A percentile compares a stretch with the other conserved stretches of the same genome.
Conservation (phyloP, 2,329 filamentous ascomycete species). For the Canariomyces notabilis region DNA sequence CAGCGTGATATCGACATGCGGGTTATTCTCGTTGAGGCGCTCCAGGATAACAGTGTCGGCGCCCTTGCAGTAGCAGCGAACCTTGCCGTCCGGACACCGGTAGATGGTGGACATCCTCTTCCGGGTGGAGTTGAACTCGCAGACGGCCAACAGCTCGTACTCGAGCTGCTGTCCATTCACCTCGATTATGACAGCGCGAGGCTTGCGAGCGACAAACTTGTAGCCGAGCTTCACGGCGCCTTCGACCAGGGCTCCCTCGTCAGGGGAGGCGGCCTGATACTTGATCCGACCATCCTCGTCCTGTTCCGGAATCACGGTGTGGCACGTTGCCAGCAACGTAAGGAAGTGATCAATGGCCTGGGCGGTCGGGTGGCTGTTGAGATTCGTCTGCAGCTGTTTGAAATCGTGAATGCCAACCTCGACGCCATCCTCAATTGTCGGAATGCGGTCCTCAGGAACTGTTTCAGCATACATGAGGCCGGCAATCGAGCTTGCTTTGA, state of each 20-base stretch:
- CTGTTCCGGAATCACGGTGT: slow-evolving; percentile 93
- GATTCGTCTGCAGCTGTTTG: slow-evolving; percentile 66
- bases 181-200: slow-evolving; percentile 78
- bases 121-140: slow-evolving; percentile 95
- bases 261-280: slow-evolving; percentile 95
- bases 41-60: slow-evolving; percentile 97
- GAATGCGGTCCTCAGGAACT: slow-evolving; percentile 82
- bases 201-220: slow-evolving; percentile 85
- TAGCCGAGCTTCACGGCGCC: slow-evolving; percentile 84
- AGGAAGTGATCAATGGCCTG: slow-evolving; percentile 72
- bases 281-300: slow-evolving; percentile 81
- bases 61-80: slow-evolving; percentile 91
- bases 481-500: slow-evolving; percentile 88
- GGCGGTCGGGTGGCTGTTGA: slow-evolving; percentile 50
- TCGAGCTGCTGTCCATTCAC: slow-evolving; percentile 67
- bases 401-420: slow-evolving; percentile 83
- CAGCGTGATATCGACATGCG: slow-evolving; percentile 82
- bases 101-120: slow-evolving; percentile 99
- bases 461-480: slow-evolving; percentile 93
- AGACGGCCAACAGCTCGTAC: slow-evolving; percentile 92
- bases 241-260: slow-evolving; percentile 94
- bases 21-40: slow-evolving; percentile 75
- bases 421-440: slow-evolving; percentile 69
- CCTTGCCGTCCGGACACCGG: slow-evolving; percentile 91
- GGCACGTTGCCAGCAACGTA: slow-evolving; percentile 79